Base-by-base conservation (phyloP, 345 rosid species). In the Hibiscus trionum region DNA sequence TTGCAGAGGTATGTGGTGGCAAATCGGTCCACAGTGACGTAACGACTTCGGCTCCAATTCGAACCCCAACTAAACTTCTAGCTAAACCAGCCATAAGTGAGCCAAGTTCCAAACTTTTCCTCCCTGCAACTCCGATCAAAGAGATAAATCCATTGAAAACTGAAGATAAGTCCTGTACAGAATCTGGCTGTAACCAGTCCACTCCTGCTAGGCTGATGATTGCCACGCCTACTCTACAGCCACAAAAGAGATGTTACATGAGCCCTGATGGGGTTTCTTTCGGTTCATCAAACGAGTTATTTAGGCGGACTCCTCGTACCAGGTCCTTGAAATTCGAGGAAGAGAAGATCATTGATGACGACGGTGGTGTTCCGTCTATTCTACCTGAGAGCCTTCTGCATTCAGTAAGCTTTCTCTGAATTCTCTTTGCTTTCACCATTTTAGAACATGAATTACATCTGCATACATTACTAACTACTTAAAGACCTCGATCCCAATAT, bases 241-340 rank as follows among this genome's bases (percentile, higher is more conserved):
- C 80, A 1, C 82, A 72, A 70, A 91, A 87, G 85, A 86, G 93
- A 82, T 69, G 86, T 74, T 72, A 52, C 60, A 70, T 71, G 82
- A 85, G 80, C 73, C 90, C 84, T n/a, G 90, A 85, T 78, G 82
- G 83, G 77, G 80, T 61, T 69, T 77, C 88, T 76, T 6, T 72
- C 60, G 65, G 74, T 59, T 69, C 82, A 61, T 73, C 86, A 4
- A 66, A 66, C 81, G 89, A 93, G 86, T 79, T 88, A 17, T 82
- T 82, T 11, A 87, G 97, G 81, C 88, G 88, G 35, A 83, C 91
- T 26, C 75, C 77, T 7, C 89, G 82, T 44, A 81, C 82, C 64
- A 84, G 87, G 79, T 85, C 91, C 12, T 74, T 90, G 82, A 86
- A 84, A 35, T 90, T 88, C 81, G 93, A 86, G 77, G 78, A 79